These are phyloP conservation scores for Wickerhamomyces subpelliculosus DNA, from an alignment of 805 yeast species.

Conservation along the genomic window DNA sequence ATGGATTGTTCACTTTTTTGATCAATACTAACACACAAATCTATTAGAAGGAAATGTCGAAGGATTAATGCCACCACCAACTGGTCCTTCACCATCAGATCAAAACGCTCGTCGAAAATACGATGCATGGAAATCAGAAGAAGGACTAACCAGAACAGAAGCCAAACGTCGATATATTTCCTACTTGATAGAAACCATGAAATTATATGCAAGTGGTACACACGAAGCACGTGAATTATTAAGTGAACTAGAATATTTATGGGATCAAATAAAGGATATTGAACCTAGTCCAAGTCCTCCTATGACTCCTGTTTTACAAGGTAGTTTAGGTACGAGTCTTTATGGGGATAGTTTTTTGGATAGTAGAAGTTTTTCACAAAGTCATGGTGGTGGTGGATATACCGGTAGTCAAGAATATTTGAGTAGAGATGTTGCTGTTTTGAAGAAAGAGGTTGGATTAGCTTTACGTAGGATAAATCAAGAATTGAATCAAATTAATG, in stretches of 20 bases:
- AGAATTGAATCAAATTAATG: conserved; percentile 13
- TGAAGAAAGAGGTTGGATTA: conserved; percentile 20
- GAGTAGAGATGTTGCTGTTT: conserved; percentile 12
- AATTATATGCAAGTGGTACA: conserved; percentile 58
- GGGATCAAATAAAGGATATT: conserved; percentile 63
- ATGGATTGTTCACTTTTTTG: background rate
- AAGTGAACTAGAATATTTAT: conserved; percentile 60
- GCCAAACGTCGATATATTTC: conserved; percentile 70
- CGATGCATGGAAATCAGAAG: conserved; percentile 80
- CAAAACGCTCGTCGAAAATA: conserved; percentile 67
- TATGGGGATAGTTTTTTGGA: background rate
- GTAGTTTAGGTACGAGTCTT: background rate
- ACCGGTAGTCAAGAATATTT: conserved; percentile 6
- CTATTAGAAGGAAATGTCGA: conserved; percentile 63
- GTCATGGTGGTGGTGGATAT: no score
- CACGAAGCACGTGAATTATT: conserved; percentile 59
- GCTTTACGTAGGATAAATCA: conserved; percentile 19
- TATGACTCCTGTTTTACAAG: conserved; percentile 2
- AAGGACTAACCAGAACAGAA: conserved; percentile 59
- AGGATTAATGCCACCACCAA: conserved; percentile 60
- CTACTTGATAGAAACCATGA: conserved; percentile 66
- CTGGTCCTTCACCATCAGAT: conserved; percentile 52
- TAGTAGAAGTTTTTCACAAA: background rate
- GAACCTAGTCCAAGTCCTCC: conserved; percentile 16
- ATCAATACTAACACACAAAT: background rate